Evolutionary conservation across 139 green algal genomes (phyloP), one percentile per base, ranked within the genome.

Genomic region (Chlamydomonas sphaeroides): DNA sequence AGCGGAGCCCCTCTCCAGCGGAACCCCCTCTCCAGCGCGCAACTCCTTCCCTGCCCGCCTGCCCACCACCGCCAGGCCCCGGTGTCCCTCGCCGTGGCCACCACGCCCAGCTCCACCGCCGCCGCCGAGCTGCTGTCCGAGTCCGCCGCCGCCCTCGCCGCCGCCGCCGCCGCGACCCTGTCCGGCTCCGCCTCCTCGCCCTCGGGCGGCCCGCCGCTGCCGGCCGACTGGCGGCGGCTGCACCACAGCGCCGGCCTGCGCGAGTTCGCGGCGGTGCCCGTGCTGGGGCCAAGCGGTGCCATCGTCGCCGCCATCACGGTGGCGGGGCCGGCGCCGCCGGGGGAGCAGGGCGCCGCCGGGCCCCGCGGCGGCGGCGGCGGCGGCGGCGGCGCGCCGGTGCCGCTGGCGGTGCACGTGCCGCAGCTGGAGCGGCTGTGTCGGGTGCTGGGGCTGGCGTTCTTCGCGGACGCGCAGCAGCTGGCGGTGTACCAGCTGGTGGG

Each of bases 151-250:
- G n/a, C n/a, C n/a, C n/a, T n/a, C 49, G 49, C 49, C 49, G 49
- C 18, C 49, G 49, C 49, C 2, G 45, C 45, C 45, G 25, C 7
- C 49, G 21, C 49, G 21, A 20, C 49, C 5, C 2, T 20, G 5
- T 17, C 2, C 49, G 6, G 6, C 6, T 17, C 49, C 49, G 25
- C 18, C 49, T 11, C 49, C 45, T 1, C 33, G 1, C 11, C 42
- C 42, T 6, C 68, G 38, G 41, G 41, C 42, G 5, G 11, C 2
- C 11, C 57, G 33, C 36, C 32, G n/a, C 74, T 80, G 39, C 74
- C 74, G 41, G 30, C 59, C 18, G 74, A 80, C 74, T 80, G 74
- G 74, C 59, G 41, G 39, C 74, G 74, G 30, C 11, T 80, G 74
- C 41, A 61, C 41, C 0, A n/a, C 4, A 61, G 26, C 20, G 74